A percentile compares a stretch with the other conserved stretches of the same genome.
phyloP scores from a whole-genome alignment of 2,329 filamentous ascomycete species.

The Macrophomina phaseolina region DNA sequence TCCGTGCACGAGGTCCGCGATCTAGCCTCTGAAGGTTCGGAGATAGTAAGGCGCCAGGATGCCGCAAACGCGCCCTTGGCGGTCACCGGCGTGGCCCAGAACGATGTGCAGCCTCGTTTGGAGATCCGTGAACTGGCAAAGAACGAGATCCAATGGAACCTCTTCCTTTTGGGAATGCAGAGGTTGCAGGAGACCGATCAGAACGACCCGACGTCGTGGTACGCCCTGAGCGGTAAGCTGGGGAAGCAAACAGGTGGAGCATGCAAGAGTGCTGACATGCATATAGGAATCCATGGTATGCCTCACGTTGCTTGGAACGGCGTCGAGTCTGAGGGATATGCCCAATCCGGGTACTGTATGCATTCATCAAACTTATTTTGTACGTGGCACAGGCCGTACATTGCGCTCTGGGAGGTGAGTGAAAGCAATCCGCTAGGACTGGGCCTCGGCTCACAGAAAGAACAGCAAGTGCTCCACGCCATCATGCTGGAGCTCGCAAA shows the following conservation, averaged over 20 bases:
- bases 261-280: neutral
- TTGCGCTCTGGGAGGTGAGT: conserved; percentile 65
- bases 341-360: conserved; percentile 73
- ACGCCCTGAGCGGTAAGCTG: conserved; percentile 72
- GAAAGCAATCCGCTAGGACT: no score
- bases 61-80: conserved; percentile 29
- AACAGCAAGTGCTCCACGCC: conserved; percentile 50
- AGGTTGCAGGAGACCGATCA: conserved; percentile 73
- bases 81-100: conserved; percentile 30
- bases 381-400: conserved; percentile 83
- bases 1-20: neutral
- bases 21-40: neutral
- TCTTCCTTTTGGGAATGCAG: conserved; percentile 77
- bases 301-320: conserved; percentile 67
- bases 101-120: conserved; percentile 53
- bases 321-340: conserved; percentile 56
- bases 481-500: conserved; percentile 49
- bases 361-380: conserved; percentile 79
- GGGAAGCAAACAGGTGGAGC: neutral
- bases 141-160: conserved; percentile 69
- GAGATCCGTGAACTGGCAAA: conserved; percentile 73
- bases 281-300: conserved; percentile 77
- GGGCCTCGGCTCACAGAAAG: neutral
- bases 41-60: neutral
- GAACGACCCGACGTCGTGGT: conserved; percentile 71